A percentile compares a stretch with the other conserved stretches of the same genome.
phyloP scores from a whole-genome alignment of 441 rosid genomes.

The Gossypium schwendimanii region DNA sequence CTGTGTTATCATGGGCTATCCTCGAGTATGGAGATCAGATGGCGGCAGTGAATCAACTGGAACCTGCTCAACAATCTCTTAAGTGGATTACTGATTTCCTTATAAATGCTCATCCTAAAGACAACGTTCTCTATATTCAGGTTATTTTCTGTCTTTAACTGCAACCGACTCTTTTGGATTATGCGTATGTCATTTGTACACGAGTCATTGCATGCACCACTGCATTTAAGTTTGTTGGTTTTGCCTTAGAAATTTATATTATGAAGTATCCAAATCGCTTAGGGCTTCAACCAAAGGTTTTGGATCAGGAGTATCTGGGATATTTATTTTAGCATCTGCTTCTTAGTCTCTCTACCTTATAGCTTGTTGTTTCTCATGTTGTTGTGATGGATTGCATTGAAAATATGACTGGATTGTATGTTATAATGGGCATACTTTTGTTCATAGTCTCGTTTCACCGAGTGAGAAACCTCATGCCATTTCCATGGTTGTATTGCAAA shows the following conservation, averaged over 20 bases:
- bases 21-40: constrained; percentile 69
- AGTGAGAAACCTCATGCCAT: not conserved
- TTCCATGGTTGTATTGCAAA: not conserved
- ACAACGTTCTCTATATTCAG: constrained; percentile 57
- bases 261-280: not conserved
- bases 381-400: not conserved
- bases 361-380: constrained; percentile 3
- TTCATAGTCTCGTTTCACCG: not conserved
- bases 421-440: not conserved
- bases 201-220: not conserved
- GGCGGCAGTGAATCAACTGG: constrained; percentile 49
- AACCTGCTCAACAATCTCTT: constrained; percentile 54
- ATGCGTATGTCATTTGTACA: not conserved
- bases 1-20: constrained; percentile 56
- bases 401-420: not conserved
- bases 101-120: constrained; percentile 46
- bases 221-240: not conserved
- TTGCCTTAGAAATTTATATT: not conserved
- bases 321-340: not conserved
- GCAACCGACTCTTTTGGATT: not conserved
- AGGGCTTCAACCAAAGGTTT: not conserved
- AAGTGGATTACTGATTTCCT: constrained; percentile 77
- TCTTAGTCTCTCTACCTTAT: not conserved
- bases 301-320: not conserved
- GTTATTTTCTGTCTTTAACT: constrained; percentile 19